Evolutionary conservation across 2,329 filamentous ascomycete species (phyloP).

Genomic region (Tolypocladium nubicola): DNA sequence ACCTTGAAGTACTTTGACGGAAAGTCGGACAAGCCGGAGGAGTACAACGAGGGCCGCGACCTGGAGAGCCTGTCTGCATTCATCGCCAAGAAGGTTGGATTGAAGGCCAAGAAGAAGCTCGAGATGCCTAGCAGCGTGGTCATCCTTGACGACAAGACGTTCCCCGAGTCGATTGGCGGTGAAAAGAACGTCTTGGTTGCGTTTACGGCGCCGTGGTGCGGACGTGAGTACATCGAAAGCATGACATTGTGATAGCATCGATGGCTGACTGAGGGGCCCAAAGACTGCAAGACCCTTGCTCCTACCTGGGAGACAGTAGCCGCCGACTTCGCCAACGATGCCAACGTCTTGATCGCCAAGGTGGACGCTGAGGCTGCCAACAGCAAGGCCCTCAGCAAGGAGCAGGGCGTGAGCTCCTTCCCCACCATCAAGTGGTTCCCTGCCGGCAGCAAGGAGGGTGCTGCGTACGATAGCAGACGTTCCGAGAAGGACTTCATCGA

Average conservation of each 20-base stretch:
- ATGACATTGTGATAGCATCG: not conserved
- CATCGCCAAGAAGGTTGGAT: slow-evolving; percentile 75
- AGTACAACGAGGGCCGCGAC: slow-evolving; percentile 82
- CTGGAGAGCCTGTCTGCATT: slow-evolving; percentile 75
- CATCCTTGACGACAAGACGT: slow-evolving; percentile 70
- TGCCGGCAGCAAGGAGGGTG: slow-evolving; percentile 63
- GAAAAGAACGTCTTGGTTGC: slow-evolving; percentile 90
- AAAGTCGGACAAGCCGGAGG: slow-evolving; percentile 72
- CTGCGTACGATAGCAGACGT: slow-evolving; percentile 66
- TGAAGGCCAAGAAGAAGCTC: slow-evolving; percentile 68
- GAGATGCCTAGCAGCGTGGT: slow-evolving; percentile 65
- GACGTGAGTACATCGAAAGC: slow-evolving; percentile 57
- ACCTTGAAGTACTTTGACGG: slow-evolving; percentile 98
- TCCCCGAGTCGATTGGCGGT: slow-evolving; percentile 66
- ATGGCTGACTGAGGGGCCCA: not conserved
- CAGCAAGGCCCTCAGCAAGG: slow-evolving; percentile 65
- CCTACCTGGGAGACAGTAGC: slow-evolving; percentile 86
- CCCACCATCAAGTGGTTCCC: slow-evolving; percentile 98
- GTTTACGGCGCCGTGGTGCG: slow-evolving; percentile 97
- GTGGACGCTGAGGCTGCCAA: slow-evolving; percentile 86
- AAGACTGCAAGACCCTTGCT: slow-evolving; percentile 94
- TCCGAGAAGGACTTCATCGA: slow-evolving; percentile 63
- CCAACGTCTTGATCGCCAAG: slow-evolving; percentile 79
- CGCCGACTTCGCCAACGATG: slow-evolving; percentile 66
- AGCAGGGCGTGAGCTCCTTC: slow-evolving; percentile 74